A percentile compares a stretch with the other conserved stretches of the same genome.
Evolutionary conservation across 2,329 filamentous ascomycete species (phyloP).

Genomic region (Neurospora sp.): DNA sequence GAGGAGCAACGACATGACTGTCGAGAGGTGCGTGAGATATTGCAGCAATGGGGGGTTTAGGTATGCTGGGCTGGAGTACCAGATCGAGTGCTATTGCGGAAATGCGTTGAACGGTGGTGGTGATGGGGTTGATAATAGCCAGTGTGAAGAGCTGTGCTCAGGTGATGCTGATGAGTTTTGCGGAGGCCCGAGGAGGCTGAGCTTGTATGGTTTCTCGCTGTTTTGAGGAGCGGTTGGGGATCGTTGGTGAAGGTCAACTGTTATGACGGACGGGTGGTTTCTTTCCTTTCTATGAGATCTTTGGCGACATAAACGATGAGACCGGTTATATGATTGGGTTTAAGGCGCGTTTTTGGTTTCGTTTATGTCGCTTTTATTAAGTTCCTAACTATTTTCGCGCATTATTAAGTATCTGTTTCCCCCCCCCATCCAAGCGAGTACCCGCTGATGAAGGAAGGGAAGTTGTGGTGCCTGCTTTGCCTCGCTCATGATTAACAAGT

Average conservation of each 20-base stretch:
- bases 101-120: background rate
- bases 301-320: background rate
- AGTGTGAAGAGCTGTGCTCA: constrained; percentile 8
- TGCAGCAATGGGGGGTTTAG: constrained; percentile 2
- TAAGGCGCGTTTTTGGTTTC: background rate
- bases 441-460: too few relatives aligned
- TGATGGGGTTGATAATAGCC: background rate
- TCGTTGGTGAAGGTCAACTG: background rate
- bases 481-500: background rate
- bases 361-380: background rate
- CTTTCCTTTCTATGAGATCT: background rate
- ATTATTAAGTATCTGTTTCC: background rate
- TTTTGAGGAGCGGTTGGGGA: background rate
- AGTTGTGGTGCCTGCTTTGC: background rate
- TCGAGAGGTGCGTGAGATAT: constrained; percentile 10
- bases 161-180: constrained; percentile 5
- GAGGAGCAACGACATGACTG: constrained; percentile 36
- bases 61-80: constrained; percentile 13
- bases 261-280: background rate
- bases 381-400: background rate
- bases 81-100: constrained; percentile 14
- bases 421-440: background rate
- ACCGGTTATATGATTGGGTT: background rate
- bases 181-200: constrained; percentile 6
- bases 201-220: background rate